Evolutionary conservation across 176 grass and related monocot genomes (phyloP).

Genomic region (Panicum miliaceum): DNA sequence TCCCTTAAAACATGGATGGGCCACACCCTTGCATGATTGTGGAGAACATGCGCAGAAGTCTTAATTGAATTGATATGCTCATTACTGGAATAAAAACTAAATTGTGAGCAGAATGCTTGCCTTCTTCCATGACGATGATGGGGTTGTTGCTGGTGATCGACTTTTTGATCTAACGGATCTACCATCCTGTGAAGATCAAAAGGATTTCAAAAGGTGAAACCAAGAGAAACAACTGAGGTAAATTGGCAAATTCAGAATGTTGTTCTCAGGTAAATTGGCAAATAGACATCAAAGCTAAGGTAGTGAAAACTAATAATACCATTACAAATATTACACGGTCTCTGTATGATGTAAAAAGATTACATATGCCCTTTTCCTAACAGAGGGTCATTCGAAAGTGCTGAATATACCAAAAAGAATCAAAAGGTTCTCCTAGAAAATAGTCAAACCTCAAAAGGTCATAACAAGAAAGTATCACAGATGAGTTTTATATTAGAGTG

Average conservation of each 20-base stretch:
- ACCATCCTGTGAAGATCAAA: slow-evolving; percentile 50
- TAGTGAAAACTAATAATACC: background rate
- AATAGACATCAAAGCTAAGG: background rate
- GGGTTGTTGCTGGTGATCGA: slow-evolving; percentile 48
- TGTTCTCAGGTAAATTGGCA: background rate
- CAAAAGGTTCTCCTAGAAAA: background rate
- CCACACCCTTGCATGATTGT: background rate
- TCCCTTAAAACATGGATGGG: too few relatives aligned
- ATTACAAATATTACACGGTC: too few relatives aligned
- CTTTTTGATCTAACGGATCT: slow-evolving; percentile 72
- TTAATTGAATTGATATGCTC: background rate
- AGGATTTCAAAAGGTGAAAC: slow-evolving; percentile 24
- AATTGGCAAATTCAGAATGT: slow-evolving; percentile 9
- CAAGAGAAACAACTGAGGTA: slow-evolving; percentile 34
- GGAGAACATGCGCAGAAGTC: background rate
- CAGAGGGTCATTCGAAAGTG: background rate
- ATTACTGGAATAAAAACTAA: background rate
- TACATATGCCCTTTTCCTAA: background rate
- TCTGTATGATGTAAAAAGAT: too few relatives aligned
- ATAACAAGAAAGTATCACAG: background rate
- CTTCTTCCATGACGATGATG: slow-evolving; percentile 76
- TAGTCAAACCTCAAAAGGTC: background rate
- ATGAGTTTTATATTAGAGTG: background rate
- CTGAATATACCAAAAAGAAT: background rate
- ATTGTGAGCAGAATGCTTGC: slow-evolving; percentile 35